Base-by-base conservation (phyloP, 306 rosid species). In the Quillaja saponaria region DNA sequence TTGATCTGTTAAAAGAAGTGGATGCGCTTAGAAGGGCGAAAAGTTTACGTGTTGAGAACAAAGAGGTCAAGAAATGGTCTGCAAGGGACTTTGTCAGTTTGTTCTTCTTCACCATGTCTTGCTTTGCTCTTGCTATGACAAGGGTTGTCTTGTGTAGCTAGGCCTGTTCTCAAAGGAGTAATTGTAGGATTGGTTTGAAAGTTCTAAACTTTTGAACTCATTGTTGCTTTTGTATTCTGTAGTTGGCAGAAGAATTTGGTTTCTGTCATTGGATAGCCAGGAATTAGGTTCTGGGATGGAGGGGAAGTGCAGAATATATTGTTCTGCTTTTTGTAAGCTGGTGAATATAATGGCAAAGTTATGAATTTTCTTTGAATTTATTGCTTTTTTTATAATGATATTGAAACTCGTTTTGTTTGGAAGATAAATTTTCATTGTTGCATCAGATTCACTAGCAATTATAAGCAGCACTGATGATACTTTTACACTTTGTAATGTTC, bases 11-110 rank as follows among this genome's bases (percentile, higher is more conserved):
- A 51, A 89, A 85, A 68, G 99, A 94, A 61, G 99, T 94, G 0
- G 99, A 94, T 71, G 99, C 99, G 11, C 78, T 94, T 2, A 73
- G 99, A 13, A 85, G 95, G 61, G 97, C 96, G 0, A 94, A 94
- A 76, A 94, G 99, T 55, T 63, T 94, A 78, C 67, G 90, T 9
- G 87, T 87, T 0, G 96, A 85, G 51, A 42, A 45, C 0, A 90
- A 87, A 67, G 83, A 71, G 6, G 96, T 87, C 16, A 70, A 78
- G 38, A 94, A 85, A 67, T 94, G 99, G 99, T 83, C 90, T 51
- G 81, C 91, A 0, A 89, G 96, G 68, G 97, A 94, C 63, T 81
- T 90, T 15, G 88, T 81, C 1, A 78, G 90, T 1, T 33, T 87
- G 58, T 87, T 94, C 63, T 85, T 90, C 81, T 78, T 90, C 72